Conservation (phyloP, 805 yeast species). For the Metschnikowia similis region DNA sequence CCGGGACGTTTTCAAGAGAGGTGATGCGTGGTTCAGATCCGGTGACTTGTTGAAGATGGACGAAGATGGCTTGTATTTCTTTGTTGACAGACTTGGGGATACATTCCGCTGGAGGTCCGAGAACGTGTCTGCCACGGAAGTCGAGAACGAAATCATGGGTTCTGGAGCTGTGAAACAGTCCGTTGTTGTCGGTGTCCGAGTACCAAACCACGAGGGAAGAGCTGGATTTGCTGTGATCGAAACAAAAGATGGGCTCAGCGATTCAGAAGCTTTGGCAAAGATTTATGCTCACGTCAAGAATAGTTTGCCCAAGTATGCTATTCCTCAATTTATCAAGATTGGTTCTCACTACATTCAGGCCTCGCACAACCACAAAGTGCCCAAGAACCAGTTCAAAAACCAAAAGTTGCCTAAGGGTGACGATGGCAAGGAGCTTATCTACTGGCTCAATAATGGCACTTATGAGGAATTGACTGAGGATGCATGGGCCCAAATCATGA, state of each 20-base stretch:
- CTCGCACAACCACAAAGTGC: constrained; percentile 79
- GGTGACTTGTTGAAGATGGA: constrained; percentile 80
- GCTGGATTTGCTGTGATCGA: constrained; percentile 86
- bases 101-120: constrained; percentile 97
- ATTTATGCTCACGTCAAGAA: constrained; percentile 26
- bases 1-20: constrained; percentile 69
- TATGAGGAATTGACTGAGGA: constrained; percentile 55
- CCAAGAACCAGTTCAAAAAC: constrained; percentile 63
- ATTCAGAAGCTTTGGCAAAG: constrained; percentile 22
- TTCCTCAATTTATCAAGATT: constrained; percentile 78
- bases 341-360: constrained; percentile 51
- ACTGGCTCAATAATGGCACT: constrained; percentile 58
- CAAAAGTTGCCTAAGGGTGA: constrained; percentile 68
- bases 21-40: constrained; percentile 87
- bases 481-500: constrained; percentile 48
- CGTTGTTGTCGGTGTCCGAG: constrained; percentile 82
- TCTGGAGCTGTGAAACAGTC: constrained; percentile 52
- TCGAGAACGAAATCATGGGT: constrained; percentile 67
- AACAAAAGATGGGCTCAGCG: constrained; percentile 34
- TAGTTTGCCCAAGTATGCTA: constrained; percentile 75
- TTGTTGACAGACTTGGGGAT: constrained; percentile 91
- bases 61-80: constrained; percentile 64
- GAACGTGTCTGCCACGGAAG: constrained; percentile 90
- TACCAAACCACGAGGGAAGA: constrained; percentile 88
- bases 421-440: constrained; percentile 55